phyloP scores from a whole-genome alignment of 306 rosid species.

The Prunus fruticosa region DNA sequence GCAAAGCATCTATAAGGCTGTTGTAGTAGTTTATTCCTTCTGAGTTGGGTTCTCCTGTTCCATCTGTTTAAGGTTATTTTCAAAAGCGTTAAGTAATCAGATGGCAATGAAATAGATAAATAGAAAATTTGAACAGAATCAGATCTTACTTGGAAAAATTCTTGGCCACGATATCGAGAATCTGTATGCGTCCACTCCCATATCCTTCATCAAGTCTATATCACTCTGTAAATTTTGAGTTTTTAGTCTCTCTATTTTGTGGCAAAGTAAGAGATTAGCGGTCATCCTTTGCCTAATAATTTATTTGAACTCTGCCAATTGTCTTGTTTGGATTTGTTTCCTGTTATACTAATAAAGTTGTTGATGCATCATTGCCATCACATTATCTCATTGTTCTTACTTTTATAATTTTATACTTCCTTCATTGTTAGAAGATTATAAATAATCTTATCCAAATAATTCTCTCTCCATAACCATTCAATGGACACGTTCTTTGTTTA shows the following conservation, averaged over 20 bases:
- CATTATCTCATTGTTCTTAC: neutral
- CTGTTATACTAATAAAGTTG: constrained; percentile 13
- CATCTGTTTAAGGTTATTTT: constrained; percentile 42
- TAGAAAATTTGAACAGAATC: constrained; percentile 10
- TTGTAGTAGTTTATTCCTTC: constrained; percentile 83
- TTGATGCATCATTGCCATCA: constrained; percentile 22
- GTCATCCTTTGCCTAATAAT: neutral
- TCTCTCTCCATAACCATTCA: neutral
- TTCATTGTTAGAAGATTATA: neutral
- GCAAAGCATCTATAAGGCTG: constrained; percentile 69
- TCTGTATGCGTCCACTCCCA: constrained; percentile 95
- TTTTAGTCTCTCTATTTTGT: constrained; percentile 9
- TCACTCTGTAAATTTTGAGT: constrained; percentile 55
- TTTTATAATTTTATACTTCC: neutral
- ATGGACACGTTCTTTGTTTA: neutral
- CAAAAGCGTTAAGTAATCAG: constrained; percentile 8
- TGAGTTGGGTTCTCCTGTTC: constrained; percentile 75
- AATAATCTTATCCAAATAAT: neutral
- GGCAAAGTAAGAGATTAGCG: neutral
- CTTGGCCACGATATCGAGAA: constrained; percentile 94
- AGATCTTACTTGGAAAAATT: constrained; percentile 84
- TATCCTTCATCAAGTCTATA: constrained; percentile 79
- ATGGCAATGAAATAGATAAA: neutral
- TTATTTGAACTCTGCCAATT: constrained; percentile 8
- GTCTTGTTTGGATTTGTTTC: neutral